These are phyloP conservation scores for Saksenaea vasiformis DNA, from an alignment of 371 early-diverging fungal genomes.

Conservation along the genomic window DNA sequence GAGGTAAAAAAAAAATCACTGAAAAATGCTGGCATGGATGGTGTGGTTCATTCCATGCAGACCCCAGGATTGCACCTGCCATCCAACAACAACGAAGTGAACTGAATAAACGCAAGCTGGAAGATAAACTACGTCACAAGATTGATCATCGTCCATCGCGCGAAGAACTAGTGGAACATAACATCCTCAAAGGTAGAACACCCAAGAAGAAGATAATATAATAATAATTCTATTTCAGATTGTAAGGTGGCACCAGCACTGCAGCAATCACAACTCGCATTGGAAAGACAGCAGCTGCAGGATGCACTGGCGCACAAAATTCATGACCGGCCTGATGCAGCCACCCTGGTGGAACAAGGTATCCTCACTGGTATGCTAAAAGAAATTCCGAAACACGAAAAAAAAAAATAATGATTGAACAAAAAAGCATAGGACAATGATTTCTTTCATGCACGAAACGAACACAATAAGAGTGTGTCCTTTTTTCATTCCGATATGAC, in stretches of 20 bases:
- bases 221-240: constrained; percentile 22
- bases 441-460: neutral
- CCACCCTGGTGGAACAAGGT: constrained; percentile 57
- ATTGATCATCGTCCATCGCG: constrained; percentile 73
- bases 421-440: neutral
- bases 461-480: neutral
- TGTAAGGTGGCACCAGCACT: constrained; percentile 56
- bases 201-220: constrained; percentile 23
- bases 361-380: constrained; percentile 45
- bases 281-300: constrained; percentile 53
- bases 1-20: constrained; percentile 45
- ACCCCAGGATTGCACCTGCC: constrained; percentile 64
- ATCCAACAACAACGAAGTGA: constrained; percentile 55
- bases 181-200: constrained; percentile 62
- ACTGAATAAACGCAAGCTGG: constrained; percentile 63
- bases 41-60: constrained; percentile 15
- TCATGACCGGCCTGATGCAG: constrained; percentile 58
- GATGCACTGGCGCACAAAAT: constrained; percentile 61
- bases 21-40: constrained; percentile 8
- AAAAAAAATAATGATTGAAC: neutral
- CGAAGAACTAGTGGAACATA: constrained; percentile 69
- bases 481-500: neutral
- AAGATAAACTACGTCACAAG: constrained; percentile 70
- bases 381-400: neutral
- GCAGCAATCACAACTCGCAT: constrained; percentile 42